Evolutionary conservation across 1,284 basidiomycete genomes (phyloP).

Genomic region (Leccinum angustisporum): DNA sequence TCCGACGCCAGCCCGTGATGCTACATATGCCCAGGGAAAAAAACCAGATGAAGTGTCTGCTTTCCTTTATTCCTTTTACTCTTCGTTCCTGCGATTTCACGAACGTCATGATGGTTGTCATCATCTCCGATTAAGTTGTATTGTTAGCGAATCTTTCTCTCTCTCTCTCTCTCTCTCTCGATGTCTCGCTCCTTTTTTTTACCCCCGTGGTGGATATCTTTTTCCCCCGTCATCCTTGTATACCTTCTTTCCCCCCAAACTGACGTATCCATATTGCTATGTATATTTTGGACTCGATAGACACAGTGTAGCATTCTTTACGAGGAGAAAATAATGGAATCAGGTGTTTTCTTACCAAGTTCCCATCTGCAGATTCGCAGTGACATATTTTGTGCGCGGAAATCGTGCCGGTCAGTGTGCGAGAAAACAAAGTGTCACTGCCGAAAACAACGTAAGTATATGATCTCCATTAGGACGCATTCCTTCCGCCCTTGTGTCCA

Average conservation of each 20-base stretch:
- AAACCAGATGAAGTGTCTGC: neutral
- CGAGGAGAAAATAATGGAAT: neutral
- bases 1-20: constrained; percentile 8
- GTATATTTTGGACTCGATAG: constrained; percentile 13
- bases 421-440: too few species aligned
- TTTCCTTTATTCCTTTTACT: neutral
- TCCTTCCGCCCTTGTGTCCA: too few species aligned
- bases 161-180: neutral
- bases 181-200: neutral
- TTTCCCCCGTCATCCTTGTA: constrained; percentile 5
- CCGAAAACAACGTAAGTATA: too few species aligned
- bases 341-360: neutral
- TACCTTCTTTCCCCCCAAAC: constrained; percentile 16
- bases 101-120: neutral
- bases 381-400: too few species aligned
- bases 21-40: constrained; percentile 1
- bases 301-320: constrained; percentile 21
- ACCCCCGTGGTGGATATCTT: constrained; percentile 19
- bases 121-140: constrained; percentile 21
- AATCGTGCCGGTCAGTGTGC: too few species aligned
- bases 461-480: too few species aligned
- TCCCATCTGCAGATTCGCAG: neutral
- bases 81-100: neutral
- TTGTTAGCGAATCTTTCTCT: constrained; percentile 21
- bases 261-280: constrained; percentile 25